Base-by-base conservation (phyloP, 1,139 yeast species). In the Saccharomycopsis crataegensis region DNA sequence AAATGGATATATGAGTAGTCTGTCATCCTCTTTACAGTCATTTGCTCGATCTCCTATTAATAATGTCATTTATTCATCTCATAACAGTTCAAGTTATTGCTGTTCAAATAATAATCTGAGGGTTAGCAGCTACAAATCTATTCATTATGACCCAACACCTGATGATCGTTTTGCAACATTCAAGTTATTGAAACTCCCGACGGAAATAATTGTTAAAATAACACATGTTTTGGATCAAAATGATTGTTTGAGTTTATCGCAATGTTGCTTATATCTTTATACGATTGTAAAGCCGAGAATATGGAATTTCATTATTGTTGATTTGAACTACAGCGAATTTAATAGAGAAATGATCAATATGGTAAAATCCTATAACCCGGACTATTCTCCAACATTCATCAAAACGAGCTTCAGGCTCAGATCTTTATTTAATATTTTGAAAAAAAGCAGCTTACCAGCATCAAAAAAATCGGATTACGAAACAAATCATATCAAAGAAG, bases 261-360 rank as follows among this genome's bases (percentile, higher is more conserved):
- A 31, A n/a, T 36, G 49, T 2, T 50, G 54, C 28, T 34, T 43
- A 4, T 17, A 9, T 11, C n/a, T 53, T 12, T 46, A 44, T 36
- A n/a, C 5, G 1, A n/a, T 46, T 7, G 42, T 34, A 8, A 50
- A 50, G 32, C 45, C 47, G 14, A 38, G 51, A 22, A 17, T 53
- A 8, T 53, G 53, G 50, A 37, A 34, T 14, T 16, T 16, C 38
- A 43, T 53, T 9, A 38, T 53, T 33, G 40, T 53, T 4, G 53
- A 50, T 37, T 11, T 40, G 6, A 33, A 47, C 31, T 53, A 53
- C 32, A 53, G 51, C 40, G 56, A 53, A 34, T 53, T 53, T 37
- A 50, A 50, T 32, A 8, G 11, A 8, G 54, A 53, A 33, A 38
- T 46, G 40, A 31, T 50, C 8, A 33, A 32, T 6, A 28, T 14